Conservation (phyloP, 768 basidiomycete species). For the Dioszegia crocea region DNA sequence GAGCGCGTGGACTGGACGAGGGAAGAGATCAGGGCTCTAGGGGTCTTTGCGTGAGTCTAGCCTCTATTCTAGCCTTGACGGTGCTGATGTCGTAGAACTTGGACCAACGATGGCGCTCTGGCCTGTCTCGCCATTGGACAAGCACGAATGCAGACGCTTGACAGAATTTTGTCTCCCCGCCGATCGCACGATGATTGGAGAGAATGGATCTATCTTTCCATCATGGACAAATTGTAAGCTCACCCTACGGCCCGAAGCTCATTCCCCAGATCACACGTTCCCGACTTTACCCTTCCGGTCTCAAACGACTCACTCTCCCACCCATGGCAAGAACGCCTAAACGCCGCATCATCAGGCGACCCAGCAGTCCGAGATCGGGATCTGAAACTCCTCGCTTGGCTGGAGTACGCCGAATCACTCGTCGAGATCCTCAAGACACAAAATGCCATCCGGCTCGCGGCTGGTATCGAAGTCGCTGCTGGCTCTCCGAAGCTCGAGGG, state of each 20-base stretch:
- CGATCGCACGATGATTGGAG: slow-evolving; percentile 41
- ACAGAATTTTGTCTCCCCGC: slow-evolving; percentile 17
- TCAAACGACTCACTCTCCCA: slow-evolving; percentile 20
- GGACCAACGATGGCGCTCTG: slow-evolving; percentile 30
- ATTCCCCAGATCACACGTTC: slow-evolving; percentile 23
- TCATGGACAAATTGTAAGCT: slow-evolving; percentile 37
- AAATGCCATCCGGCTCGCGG: neutral
- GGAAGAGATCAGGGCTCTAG: slow-evolving; percentile 38
- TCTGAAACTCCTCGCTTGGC: slow-evolving; percentile 43
- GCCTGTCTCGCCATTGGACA: slow-evolving; percentile 27
- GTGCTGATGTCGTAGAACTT: slow-evolving; percentile 23
- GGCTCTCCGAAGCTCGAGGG: neutral
- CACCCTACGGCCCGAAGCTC: neutral
- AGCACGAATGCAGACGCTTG: slow-evolving; percentile 21
- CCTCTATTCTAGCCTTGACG: neutral
- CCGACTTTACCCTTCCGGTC: slow-evolving; percentile 26
- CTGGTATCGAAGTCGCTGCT: neutral
- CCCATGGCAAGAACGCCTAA: slow-evolving; percentile 31
- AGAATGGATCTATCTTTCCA: slow-evolving; percentile 42
- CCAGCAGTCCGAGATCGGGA: slow-evolving; percentile 42
- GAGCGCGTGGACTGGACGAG: slow-evolving; percentile 26
- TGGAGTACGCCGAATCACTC: slow-evolving; percentile 45
- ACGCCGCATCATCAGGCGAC: slow-evolving; percentile 12
- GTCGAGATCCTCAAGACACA: slow-evolving; percentile 22
- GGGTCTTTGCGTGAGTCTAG: slow-evolving; percentile 35